These are phyloP conservation scores for Sistotremastrum suecicum DNA, from an alignment of 768 basidiomycete species.

Conservation along the genomic window DNA sequence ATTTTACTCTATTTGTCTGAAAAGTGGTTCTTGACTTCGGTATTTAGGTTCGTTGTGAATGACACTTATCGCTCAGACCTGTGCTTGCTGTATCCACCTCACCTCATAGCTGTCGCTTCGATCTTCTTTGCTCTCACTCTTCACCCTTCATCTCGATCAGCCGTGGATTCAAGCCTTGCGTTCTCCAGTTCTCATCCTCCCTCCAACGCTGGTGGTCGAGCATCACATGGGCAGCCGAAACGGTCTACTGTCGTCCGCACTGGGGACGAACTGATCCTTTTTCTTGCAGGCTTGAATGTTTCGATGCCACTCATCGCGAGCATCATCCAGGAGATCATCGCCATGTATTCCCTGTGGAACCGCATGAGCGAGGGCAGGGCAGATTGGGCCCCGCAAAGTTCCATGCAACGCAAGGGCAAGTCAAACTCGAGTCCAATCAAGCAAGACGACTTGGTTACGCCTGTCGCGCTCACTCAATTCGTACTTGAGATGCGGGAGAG, in stretches of 20 bases:
- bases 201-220: conserved; percentile 19
- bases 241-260: conserved; percentile 12
- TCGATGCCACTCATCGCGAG: conserved; percentile 69
- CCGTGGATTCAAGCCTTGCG: conserved; percentile 24
- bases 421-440: conserved; percentile 10
- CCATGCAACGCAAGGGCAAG: too few species aligned
- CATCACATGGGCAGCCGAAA: conserved; percentile 1
- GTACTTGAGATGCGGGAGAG: conserved; percentile 56
- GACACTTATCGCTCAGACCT: conserved; percentile 91
- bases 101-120: conserved; percentile 84
- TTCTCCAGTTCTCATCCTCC: conserved; percentile 14
- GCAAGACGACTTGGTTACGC: conserved; percentile 32
- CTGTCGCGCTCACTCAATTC: conserved; percentile 38
- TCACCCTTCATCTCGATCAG: conserved; percentile 40
- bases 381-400: conserved; percentile 1
- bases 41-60: conserved; percentile 81
- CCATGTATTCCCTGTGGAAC: conserved; percentile 83
- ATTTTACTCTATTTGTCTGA: not conserved
- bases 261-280: conserved; percentile 56
- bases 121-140: conserved; percentile 80
- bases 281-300: conserved; percentile 78
- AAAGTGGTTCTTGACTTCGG: not conserved
- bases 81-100: conserved; percentile 89
- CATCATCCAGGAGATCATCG: conserved; percentile 83
- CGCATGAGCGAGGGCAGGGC: conserved; percentile 11